Evolutionary conservation across 2,329 filamentous ascomycete species (phyloP), one percentile per base, ranked within the genome.

Genomic region (Ilyonectria sp.): DNA sequence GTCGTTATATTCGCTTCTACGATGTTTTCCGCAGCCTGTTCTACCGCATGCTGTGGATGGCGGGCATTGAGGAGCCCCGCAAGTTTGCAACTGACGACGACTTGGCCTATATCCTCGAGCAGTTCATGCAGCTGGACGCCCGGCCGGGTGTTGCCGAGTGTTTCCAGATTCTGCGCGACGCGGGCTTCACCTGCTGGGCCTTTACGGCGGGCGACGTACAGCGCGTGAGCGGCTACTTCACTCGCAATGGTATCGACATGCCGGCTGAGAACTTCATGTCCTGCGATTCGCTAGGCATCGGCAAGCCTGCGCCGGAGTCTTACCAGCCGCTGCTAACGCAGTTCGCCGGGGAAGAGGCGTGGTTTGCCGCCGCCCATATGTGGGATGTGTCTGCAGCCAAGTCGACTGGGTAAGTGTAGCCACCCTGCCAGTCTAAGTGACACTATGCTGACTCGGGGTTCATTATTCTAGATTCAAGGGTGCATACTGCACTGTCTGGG

Each of bases 301-400:
- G 83, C 1, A 89, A 89, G 75, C 87, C 87, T 0, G 83, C 82
- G 0, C 76, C 83, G 4, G 80, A 74, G 29, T 83, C 85, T 0
- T 89, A 89, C 70, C 72, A 76, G 67, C 79, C 81, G 1, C 74
- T 86, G 6, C 75, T 85, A 37, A 79, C 81, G n/a, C 76, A 74
- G 55, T 82, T 88, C 62, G 81, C 71, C 0, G 70, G 72, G 0
- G 76, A 79, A 0, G 78, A 84, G 67, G 82, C 82, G 52, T 89
- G 87, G 87, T 89, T 89, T 74, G 87, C 86, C 1, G 87, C 88
- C 1, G 87, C 86, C 23, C 88, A 90, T 77, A 86, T 86, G 82
- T 90, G 87, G 88, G 87, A 90, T 79, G 86, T 87, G 1, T 81
- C 82, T 19, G 85, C 86, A 4, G 87, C 87, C 9, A 81, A 80